phyloP scores from a whole-genome alignment of 2,329 filamentous ascomycete genomes.

The Paecilomyces sp. region DNA sequence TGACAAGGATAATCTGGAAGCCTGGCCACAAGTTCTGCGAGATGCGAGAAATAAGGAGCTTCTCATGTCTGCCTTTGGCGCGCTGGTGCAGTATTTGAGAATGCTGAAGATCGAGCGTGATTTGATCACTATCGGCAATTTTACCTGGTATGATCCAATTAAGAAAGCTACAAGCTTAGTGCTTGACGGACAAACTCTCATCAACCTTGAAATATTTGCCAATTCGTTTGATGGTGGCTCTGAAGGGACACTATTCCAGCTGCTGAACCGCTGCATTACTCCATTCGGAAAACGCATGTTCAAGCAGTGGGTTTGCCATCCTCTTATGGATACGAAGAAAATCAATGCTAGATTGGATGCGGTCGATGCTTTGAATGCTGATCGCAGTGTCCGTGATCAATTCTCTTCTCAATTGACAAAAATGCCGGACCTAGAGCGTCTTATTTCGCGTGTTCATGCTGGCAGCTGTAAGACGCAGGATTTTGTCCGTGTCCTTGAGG shows the following conservation, averaged over 20 bases:
- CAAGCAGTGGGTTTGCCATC: constrained; percentile 95
- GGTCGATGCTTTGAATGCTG: constrained; percentile 84
- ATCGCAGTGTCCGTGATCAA: constrained; percentile 71
- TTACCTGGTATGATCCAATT: constrained; percentile 87
- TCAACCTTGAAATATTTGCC: constrained; percentile 95
- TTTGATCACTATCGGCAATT: constrained; percentile 82
- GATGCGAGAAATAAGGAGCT: constrained; percentile 70
- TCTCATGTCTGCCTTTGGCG: constrained; percentile 85
- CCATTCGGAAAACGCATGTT: constrained; percentile 96
- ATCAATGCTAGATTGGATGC: constrained; percentile 94
- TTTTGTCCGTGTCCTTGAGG: constrained; percentile 87
- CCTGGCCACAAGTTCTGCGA: constrained; percentile 71
- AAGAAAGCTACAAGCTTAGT: constrained; percentile 83
- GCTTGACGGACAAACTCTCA: constrained; percentile 89
- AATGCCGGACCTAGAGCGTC: constrained; percentile 86
- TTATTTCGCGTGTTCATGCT: constrained; percentile 91
- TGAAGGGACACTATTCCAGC: constrained; percentile 80
- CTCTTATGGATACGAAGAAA: constrained; percentile 73
- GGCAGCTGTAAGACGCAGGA: constrained; percentile 84
- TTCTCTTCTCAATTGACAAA: constrained; percentile 84
- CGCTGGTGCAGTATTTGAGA: constrained; percentile 77
- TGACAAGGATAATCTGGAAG: constrained; percentile 51
- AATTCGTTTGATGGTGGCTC: constrained; percentile 82
- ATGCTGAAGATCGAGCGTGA: constrained; percentile 83
- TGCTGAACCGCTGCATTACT: constrained; percentile 90